These are phyloP conservation scores for Phytophthora citrophthora DNA, from an alignment of 352 stramenopile genomes.

Conservation along the genomic window DNA sequence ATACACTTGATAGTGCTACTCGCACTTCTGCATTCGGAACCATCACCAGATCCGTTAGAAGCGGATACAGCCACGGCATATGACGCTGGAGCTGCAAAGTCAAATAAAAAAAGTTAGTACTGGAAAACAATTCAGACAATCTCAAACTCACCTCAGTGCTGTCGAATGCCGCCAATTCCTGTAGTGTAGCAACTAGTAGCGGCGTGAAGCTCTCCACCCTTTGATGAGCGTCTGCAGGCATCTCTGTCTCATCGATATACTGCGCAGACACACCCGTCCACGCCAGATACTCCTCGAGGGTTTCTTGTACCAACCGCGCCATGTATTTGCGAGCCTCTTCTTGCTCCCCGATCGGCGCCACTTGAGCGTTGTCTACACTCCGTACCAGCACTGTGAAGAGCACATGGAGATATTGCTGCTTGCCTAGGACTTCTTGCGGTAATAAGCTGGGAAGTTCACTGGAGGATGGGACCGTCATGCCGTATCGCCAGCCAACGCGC, in stretches of 20 bases:
- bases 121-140: not conserved
- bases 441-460: conserved; percentile 70
- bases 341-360: conserved; percentile 42
- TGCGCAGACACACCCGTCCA: conserved; percentile 49
- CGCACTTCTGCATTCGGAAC: conserved; percentile 71
- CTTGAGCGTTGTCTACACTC: conserved; percentile 40
- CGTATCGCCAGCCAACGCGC: conserved; percentile 60
- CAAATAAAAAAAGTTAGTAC: conserved; percentile 15
- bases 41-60: conserved; percentile 79
- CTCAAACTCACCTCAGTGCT: conserved; percentile 52
- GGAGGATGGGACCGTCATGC: conserved; percentile 35
- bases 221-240: conserved; percentile 56
- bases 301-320: conserved; percentile 67
- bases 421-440: conserved; percentile 78
- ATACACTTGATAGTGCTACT: conserved; percentile 64
- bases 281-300: conserved; percentile 66
- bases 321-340: conserved; percentile 76
- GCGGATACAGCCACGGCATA: conserved; percentile 80
- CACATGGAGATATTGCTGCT: conserved; percentile 78
- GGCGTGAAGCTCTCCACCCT: conserved; percentile 61
- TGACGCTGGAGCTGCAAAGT: conserved; percentile 63
- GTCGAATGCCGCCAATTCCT: conserved; percentile 57
- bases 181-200: conserved; percentile 60
- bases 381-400: conserved; percentile 42
- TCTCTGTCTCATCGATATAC: conserved; percentile 21